These are phyloP conservation scores for Hanseniaspora vineae DNA, from an alignment of 805 yeast genomes.

Conservation along the genomic window DNA sequence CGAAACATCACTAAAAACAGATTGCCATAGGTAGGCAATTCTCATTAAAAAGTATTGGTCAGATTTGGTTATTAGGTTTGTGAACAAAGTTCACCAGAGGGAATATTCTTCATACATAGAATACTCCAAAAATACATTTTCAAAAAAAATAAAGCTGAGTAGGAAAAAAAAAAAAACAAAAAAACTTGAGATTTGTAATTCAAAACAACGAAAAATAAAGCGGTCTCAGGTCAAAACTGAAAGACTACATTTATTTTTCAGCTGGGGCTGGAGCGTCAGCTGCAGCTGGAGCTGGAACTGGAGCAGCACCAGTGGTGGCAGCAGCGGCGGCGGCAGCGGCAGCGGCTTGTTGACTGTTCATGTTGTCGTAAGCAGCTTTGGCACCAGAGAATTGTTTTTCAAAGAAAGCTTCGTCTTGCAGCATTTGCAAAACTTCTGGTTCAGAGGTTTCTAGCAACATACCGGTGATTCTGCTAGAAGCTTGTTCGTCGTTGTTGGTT, in stretches of 20 bases:
- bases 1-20: no score
- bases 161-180: conserved; percentile 1
- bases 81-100: no score
- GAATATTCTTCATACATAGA: background rate
- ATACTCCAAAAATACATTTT: background rate
- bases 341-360: conserved; percentile 40
- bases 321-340: conserved; percentile 3
- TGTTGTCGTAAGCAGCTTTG: conserved; percentile 82
- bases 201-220: background rate
- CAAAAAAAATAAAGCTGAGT: background rate
- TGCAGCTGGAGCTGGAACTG: background rate
- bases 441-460: conserved; percentile 95
- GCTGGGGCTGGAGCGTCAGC: background rate
- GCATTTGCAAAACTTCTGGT: conserved; percentile 74
- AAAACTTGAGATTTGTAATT: background rate
- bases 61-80: no score
- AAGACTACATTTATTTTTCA: background rate
- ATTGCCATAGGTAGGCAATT: no score
- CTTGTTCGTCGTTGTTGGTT: conserved; percentile 78
- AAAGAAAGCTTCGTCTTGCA: conserved; percentile 83
- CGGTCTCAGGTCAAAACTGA: background rate
- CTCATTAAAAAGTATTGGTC: no score
- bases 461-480: conserved; percentile 95
- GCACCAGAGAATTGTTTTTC: conserved; percentile 91
- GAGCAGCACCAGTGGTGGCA: background rate